Percentiles rank a stretch among this genome's conserved stretches.
phyloP scores from a whole-genome alignment of 176 grass and related monocot genomes.

The Oryza australiensis region DNA sequence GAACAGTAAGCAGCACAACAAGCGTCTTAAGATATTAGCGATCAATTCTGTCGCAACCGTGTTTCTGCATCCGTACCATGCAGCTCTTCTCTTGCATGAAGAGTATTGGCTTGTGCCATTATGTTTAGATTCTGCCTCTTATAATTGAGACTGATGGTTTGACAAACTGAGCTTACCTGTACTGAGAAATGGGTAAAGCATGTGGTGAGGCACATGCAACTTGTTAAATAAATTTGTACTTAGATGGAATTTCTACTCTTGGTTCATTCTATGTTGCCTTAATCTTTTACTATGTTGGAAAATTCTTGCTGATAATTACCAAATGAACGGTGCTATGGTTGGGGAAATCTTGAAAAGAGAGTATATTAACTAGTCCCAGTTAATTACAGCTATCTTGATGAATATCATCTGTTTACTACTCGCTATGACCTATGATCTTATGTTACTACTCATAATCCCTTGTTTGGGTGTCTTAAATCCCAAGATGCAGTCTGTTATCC shows the following conservation, averaged over 20 bases:
- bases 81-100: conserved; percentile 24
- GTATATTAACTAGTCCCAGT: too few species aligned
- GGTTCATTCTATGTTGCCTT: background rate
- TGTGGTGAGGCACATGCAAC: background rate
- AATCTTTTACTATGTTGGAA: background rate
- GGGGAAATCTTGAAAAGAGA: background rate
- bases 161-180: conserved; percentile 15
- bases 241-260: background rate
- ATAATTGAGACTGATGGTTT: conserved; percentile 1
- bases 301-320: background rate
- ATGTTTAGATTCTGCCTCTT: conserved; percentile 3
- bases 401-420: too few species aligned
- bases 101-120: background rate
- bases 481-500: background rate
- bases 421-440: too few species aligned
- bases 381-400: too few species aligned
- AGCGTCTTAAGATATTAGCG: background rate
- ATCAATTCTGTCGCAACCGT: conserved; percentile 44
- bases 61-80: conserved; percentile 15
- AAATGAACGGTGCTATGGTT: background rate
- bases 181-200: background rate
- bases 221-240: background rate
- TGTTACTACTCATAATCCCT: too few species aligned
- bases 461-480: too few species aligned
- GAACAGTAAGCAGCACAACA: background rate